Percentiles rank a stretch among this genome's conserved stretches.
Evolutionary conservation across 768 basidiomycete species (phyloP).

Genomic region (Strobilomyces confusus): DNA sequence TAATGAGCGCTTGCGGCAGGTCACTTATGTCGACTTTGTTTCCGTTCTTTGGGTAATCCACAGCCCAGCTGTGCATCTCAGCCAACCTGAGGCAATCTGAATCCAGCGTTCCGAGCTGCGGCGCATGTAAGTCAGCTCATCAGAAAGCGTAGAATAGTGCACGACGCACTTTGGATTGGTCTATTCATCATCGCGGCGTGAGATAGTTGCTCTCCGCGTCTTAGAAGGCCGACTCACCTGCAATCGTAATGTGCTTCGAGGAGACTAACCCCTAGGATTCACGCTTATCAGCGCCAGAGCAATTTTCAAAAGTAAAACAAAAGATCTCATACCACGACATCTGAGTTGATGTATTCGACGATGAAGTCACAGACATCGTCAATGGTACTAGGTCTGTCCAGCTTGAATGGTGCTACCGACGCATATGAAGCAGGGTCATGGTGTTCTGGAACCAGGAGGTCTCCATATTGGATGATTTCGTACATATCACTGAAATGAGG

Average conservation of each 20-base stretch:
- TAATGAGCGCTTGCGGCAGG: slow-evolving; percentile 55
- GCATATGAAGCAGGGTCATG: slow-evolving; percentile 49
- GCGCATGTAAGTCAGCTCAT: slow-evolving; percentile 3
- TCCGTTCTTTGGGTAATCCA: slow-evolving; percentile 80
- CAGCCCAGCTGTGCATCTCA: slow-evolving; percentile 55
- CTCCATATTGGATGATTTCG: slow-evolving; percentile 50
- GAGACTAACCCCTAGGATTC: slow-evolving; percentile 60
- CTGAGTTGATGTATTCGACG: slow-evolving; percentile 84
- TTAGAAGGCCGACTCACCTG: slow-evolving; percentile 52
- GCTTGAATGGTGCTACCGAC: slow-evolving; percentile 30
- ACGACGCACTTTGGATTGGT: slow-evolving; percentile 57
- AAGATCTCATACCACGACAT: slow-evolving; percentile 55
- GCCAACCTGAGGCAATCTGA: slow-evolving; percentile 55
- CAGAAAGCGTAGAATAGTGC: not conserved
- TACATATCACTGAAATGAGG: slow-evolving; percentile 53
- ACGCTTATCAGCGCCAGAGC: not conserved
- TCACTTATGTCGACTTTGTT: slow-evolving; percentile 53
- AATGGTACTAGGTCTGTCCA: slow-evolving; percentile 49
- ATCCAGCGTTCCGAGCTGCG: slow-evolving; percentile 62
- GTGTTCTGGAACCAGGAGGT: slow-evolving; percentile 49
- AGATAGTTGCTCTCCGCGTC: slow-evolving; percentile 29
- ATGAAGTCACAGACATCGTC: slow-evolving; percentile 75
- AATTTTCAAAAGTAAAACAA: not conserved
- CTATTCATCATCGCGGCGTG: slow-evolving; percentile 29
- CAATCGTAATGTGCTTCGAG: slow-evolving; percentile 60